Percentiles rank a stretch among this genome's conserved stretches.
Evolutionary conservation across 805 yeast genomes (phyloP).

Genomic region (Barnettozyma sp.): DNA sequence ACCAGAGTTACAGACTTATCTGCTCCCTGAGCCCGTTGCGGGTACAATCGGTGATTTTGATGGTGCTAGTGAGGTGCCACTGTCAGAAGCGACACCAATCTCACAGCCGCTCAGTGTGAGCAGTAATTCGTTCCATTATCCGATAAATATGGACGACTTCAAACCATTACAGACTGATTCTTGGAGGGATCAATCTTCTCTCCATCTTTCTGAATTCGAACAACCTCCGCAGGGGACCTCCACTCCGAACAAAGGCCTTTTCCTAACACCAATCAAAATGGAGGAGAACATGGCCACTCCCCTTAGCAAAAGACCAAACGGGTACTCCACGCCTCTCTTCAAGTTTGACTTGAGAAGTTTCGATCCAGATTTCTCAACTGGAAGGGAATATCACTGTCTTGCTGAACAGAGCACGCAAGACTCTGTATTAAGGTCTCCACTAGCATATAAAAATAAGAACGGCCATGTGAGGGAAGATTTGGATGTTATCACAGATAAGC

Average conservation of each 20-base stretch:
- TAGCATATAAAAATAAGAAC: conserved; percentile 13
- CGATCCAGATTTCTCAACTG: conserved; percentile 4
- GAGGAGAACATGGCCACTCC: too few relatives aligned
- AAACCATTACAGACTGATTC: background rate
- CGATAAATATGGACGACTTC: background rate
- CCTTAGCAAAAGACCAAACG: conserved; percentile 9
- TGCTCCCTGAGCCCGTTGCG: too few relatives aligned
- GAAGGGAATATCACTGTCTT: conserved; percentile 1
- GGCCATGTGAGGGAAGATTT: conserved; percentile 25
- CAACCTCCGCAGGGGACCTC: conserved; percentile 25
- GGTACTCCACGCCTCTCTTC: conserved; percentile 18
- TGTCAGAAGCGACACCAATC: too few relatives aligned
- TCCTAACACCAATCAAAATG: conserved; percentile 7
- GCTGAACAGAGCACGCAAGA: conserved; percentile 2
- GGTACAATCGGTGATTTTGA: too few relatives aligned
- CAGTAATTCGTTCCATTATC: conserved; percentile 1
- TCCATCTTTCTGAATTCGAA: conserved; percentile 24
- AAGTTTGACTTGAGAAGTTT: conserved; percentile 12
- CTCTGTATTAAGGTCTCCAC: conserved; percentile 4
- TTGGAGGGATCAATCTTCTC: conserved; percentile 13
- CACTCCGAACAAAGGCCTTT: conserved; percentile 18
- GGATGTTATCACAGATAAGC: conserved; percentile 4
- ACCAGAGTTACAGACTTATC: conserved; percentile 2
- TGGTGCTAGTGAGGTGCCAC: too few relatives aligned
- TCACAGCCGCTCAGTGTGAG: too few relatives aligned